phyloP scores from a whole-genome alignment of 2,329 filamentous ascomycete genomes.

The Phialophora expanda region DNA sequence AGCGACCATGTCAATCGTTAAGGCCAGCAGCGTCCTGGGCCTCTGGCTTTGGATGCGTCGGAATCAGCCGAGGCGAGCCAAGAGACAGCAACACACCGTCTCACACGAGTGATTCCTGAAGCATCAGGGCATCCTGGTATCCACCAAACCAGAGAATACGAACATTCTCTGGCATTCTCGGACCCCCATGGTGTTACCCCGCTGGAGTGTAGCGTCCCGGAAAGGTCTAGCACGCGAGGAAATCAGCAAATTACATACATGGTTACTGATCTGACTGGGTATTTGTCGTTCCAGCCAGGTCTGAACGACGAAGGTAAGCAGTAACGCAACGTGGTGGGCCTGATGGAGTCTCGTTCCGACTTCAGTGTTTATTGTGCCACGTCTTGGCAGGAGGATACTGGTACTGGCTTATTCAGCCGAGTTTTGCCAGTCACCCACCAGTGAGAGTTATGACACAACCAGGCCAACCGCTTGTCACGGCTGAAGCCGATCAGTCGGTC shows the following conservation, averaged over 20 bases:
- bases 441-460: neutral
- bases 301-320: constrained; percentile 2
- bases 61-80: constrained; percentile 4
- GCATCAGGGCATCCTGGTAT: neutral
- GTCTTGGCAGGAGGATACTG: neutral
- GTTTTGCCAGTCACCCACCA: too few species aligned
- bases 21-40: constrained; percentile 6
- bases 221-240: neutral
- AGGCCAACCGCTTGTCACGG: neutral
- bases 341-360: neutral
- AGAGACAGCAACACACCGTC: neutral
- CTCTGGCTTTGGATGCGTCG: neutral
- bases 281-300: neutral
- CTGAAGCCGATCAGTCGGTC: neutral
- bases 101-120: neutral
- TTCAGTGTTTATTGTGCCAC: constrained; percentile 4
- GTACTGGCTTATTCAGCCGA: neutral
- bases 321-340: constrained; percentile 11
- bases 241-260: constrained; percentile 1
- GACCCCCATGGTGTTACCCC: neutral
- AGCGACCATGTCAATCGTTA: neutral
- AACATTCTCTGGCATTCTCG: too few species aligned
- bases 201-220: too few species aligned
- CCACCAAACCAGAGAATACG: neutral
- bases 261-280: neutral